Percentiles rank a stretch among this genome's conserved stretches.
These are phyloP conservation scores for Rubus idaeus DNA, from an alignment of 306 rosid species.

Conservation along the genomic window DNA sequence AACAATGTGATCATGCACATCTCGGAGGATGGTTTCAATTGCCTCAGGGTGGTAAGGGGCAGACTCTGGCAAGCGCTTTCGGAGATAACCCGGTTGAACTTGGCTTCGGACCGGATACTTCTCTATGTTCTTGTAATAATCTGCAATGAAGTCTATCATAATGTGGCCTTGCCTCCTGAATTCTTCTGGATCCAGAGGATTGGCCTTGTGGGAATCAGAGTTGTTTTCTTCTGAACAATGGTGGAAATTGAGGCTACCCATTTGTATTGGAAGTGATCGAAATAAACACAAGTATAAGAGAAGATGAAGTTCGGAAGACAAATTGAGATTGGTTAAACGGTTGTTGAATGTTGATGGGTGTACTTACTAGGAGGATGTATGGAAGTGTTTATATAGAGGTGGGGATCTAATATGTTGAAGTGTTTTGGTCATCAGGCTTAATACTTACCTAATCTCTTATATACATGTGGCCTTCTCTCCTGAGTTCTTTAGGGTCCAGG, in stretches of 20 bases:
- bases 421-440: too few relatives aligned
- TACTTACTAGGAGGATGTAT: too few relatives aligned
- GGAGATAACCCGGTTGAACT: slow-evolving; percentile 38
- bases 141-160: slow-evolving; percentile 36
- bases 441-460: too few relatives aligned
- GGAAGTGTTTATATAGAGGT: too few relatives aligned
- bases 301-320: too few relatives aligned
- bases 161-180: slow-evolving; percentile 44
- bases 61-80: slow-evolving; percentile 18
- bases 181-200: slow-evolving; percentile 33
- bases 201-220: background rate
- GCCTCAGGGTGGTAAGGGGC: slow-evolving; percentile 37
- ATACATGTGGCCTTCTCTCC: slow-evolving; percentile 42
- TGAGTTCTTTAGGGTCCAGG: slow-evolving; percentile 35
- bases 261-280: background rate
- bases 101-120: slow-evolving; percentile 39
- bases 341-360: too few relatives aligned
- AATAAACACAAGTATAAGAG: background rate
- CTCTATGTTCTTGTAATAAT: slow-evolving; percentile 34
- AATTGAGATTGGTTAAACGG: too few relatives aligned
- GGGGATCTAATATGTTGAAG: too few relatives aligned
- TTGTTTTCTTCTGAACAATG: background rate
- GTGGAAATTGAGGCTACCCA: slow-evolving; percentile 13
- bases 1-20: slow-evolving; percentile 26
- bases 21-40: slow-evolving; percentile 39